phyloP scores from a whole-genome alignment of 1,139 yeast species.

The Candida sanyaensis region DNA sequence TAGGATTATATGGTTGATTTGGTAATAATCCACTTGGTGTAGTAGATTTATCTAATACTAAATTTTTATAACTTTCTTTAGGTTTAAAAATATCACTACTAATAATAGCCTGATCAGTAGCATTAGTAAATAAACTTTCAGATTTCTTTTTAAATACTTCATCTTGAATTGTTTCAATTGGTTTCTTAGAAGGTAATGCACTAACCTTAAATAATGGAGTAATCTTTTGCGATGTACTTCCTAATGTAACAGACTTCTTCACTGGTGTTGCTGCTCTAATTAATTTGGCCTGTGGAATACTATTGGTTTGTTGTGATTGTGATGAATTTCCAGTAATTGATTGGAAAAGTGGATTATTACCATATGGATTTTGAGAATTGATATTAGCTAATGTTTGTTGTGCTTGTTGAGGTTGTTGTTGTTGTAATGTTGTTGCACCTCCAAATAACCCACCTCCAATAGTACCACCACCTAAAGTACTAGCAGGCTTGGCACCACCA shows the following conservation, averaged over 20 bases:
- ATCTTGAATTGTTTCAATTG: slow-evolving; percentile 18
- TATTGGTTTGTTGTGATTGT: slow-evolving; percentile 18
- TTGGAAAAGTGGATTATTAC: slow-evolving; percentile 65
- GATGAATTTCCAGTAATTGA: slow-evolving; percentile 30
- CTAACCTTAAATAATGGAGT: slow-evolving; percentile 46
- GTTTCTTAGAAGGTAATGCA: slow-evolving; percentile 16
- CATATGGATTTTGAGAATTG: slow-evolving; percentile 69
- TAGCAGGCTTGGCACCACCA: slow-evolving; percentile 29
- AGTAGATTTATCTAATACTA: slow-evolving; percentile 53
- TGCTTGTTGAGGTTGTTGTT: slow-evolving; percentile 22
- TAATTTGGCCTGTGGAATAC: slow-evolving; percentile 54
- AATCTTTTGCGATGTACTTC: slow-evolving; percentile 60
- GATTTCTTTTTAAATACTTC: slow-evolving; percentile 16
- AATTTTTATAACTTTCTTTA: slow-evolving; percentile 54
- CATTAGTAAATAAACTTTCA: slow-evolving; percentile 25
- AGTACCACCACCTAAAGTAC: slow-evolving; percentile 12
- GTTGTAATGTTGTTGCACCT: slow-evolving; percentile 28
- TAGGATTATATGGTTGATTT: slow-evolving; percentile 15
- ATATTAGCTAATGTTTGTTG: slow-evolving; percentile 43
- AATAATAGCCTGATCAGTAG: slow-evolving; percentile 66
- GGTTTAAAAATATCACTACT: slow-evolving; percentile 76
- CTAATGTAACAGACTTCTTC: slow-evolving; percentile 57
- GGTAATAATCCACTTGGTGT: slow-evolving; percentile 14
- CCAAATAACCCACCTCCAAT: slow-evolving; percentile 35
- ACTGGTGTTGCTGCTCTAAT: slow-evolving; percentile 38